Base-by-base conservation (phyloP, 768 basidiomycete species). In the Termitomyces sp. region DNA sequence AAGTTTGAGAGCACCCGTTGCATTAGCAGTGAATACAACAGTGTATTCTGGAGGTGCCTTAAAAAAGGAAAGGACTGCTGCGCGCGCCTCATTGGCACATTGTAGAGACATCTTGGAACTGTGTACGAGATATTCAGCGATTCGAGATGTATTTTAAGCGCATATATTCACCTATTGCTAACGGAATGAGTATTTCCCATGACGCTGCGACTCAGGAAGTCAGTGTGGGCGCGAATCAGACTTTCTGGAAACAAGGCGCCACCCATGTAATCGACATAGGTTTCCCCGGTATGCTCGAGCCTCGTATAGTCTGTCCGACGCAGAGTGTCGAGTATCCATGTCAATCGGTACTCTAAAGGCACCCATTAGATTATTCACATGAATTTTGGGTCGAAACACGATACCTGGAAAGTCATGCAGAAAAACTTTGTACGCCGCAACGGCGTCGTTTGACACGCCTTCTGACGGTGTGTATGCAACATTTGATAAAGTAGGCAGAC, bases 261-360 rank as follows among this genome's bases (percentile, higher is more conserved):
- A 29, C 91, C 91, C 88, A 92, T 92, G 59, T 88, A 92, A 63
- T 93, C 91, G 56, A 91, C 85, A 56, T 92, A 92, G 9, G 85
- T 86, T 71, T 91, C 88, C 6, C 82, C 82, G 9, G 73, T 71
- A 12, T 76, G 78, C 56, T 85, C 81, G 40, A 88, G 73, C 49
- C 87, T 72, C 5, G 73, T 56, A 59, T 80, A 88, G 66, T 90
- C 86, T 0, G 77, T 83, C 58, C 78, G 74, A 45, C 87, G 81
- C 15, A 89, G 76, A 0, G 80, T 76, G 62, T 90, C 88, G 52
- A 90, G 65, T 53, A 85, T 85, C 83, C 86, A 86, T 7, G 88
- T 89, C 15, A 73, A 73, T 45, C 77, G 76, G 60, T 88, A 90
- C 67, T 87, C 85, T 67, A n/a, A n/a, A 39, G 31, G 22, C 52